Conservation (phyloP, 2,329 filamentous ascomycete species). For the Neophaeococcomyces mojaviensis region DNA sequence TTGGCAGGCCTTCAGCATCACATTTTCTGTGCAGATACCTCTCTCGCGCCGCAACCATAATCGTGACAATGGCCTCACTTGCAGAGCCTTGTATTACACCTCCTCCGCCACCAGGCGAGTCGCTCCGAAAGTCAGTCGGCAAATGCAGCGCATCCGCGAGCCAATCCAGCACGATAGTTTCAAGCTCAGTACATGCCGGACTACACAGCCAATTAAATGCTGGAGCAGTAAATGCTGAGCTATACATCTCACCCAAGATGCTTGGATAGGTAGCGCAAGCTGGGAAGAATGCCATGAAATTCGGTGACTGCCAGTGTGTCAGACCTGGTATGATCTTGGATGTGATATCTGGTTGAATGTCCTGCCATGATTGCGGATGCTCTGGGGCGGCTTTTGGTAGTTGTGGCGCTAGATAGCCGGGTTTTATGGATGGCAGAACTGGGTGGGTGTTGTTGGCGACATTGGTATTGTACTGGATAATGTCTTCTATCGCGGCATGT, state of each 20-base stretch:
- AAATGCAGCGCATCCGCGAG: slow-evolving; percentile 67
- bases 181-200: slow-evolving; percentile 84
- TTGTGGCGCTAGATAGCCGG: slow-evolving; percentile 76
- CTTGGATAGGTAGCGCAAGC: slow-evolving; percentile 71
- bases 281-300: slow-evolving; percentile 95
- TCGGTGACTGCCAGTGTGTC: slow-evolving; percentile 89
- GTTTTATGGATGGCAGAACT: slow-evolving; percentile 70
- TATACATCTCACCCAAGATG: slow-evolving; percentile 89
- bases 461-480: slow-evolving; percentile 75
- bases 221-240: slow-evolving; percentile 75
- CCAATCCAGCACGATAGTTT: slow-evolving; percentile 92
- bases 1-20: slow-evolving; percentile 39
- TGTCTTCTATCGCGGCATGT: slow-evolving; percentile 72
- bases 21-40: slow-evolving; percentile 60
- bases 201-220: slow-evolving; percentile 98
- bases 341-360: slow-evolving; percentile 77
- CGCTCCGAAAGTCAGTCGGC: slow-evolving; percentile 65
- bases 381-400: slow-evolving; percentile 62
- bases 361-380: slow-evolving; percentile 63
- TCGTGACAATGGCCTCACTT: slow-evolving; percentile 77
- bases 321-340: slow-evolving; percentile 82
- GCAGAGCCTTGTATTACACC: slow-evolving; percentile 93
- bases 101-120: slow-evolving; percentile 59
- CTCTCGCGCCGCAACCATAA: slow-evolving; percentile 81
- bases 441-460: slow-evolving; percentile 52